Base-by-base conservation (phyloP, 805 yeast species). In the Candida awuae region DNA sequence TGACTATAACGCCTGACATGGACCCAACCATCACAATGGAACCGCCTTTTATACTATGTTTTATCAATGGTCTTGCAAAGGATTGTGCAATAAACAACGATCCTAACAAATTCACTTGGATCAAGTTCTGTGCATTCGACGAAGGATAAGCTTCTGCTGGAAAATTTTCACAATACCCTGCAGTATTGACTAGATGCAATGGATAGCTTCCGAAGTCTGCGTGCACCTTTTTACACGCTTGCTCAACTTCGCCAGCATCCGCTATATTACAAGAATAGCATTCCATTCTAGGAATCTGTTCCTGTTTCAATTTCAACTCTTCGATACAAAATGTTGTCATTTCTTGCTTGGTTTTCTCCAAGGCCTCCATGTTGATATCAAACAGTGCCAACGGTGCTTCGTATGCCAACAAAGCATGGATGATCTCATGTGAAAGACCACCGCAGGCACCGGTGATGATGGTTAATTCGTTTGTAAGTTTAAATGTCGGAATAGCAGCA, bases 111-210 rank as follows among this genome's bases (percentile, higher is more conserved):
- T 84, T 82, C 43, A 81, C 90, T 52, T 77, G 71, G 61, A 81
- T 68, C 43, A 83, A 63, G 29, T 71, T 71, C 50, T 79, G 84
- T 36, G 86, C 84, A 52, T 77, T 79, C 36, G 61, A 58, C 30
- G 85, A 73, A 18, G 88, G 87, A 62, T 83, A 82, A 38, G 80
- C 83, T 51, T 78, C 75, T 20, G 90, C 90, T 2, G 85, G 75
- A 63, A 69, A 73, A 67, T 83, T 83, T 61, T 83, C 87, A 55
- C 87, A 80, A 65, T 78, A 83, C 12, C 94, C 92, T n/a, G 94
- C 92, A 37, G 86, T 71, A 67, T 83, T 81, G 44, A 83, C 71
- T 50, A 83, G 67, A 47, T 81, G 65, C 49, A 77, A 75, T 28
- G 86, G 77, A 32, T 78, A 67, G 43, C 70, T 65, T 21, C 73